Evolutionary conservation across 2,329 filamentous ascomycete species (phyloP), one percentile per base, ranked within the genome.

Genomic region (Clarireedia homoeocarpa): DNA sequence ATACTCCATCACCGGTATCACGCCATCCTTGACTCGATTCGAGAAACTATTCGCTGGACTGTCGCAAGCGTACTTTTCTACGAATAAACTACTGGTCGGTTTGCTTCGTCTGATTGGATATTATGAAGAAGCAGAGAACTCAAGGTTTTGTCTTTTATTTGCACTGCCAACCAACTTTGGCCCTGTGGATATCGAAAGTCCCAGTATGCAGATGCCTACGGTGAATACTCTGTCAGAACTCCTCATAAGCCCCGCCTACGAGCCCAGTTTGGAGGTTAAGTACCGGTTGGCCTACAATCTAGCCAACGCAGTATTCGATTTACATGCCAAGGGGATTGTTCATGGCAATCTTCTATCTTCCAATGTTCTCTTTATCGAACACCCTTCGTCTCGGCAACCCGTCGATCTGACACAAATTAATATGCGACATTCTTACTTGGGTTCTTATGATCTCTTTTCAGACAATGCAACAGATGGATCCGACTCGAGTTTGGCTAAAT

Each of bases 241-340:
- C 10, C 73, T 86, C 0, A 64, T 62, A 71, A 65, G 62, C 15
- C 74, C 77, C 0, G 74, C 75, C 51, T 79, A 77, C 38, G 82
- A 86, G 64, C 86, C 86, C 0, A 80, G 81, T 38, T 74, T 91
- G 0, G 88, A 92, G 71, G 84, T 85, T 57, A 88, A 89, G 64
- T 91, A 90, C 65, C 80, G 84, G 14, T 75, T 92, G 51, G 88
- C 88, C 3, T 78, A 86, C 53, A 88, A 89, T 61, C 75, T 91
- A 3, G 81, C 82, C 34, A 85, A 84, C 61, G 87, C 86, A 3
- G 77, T 91, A 36, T 88, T 88, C 65, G 84, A 87, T 61, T 75
- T 91, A 69, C 88, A 91, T 66, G 78, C 80, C 2, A 77, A 85
- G 42, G 81, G 83, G 14, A 80, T 90, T 52, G 80, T 79, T 0